phyloP scores from a whole-genome alignment of 345 rosid species.

The Eucalyptus shirleyi region DNA sequence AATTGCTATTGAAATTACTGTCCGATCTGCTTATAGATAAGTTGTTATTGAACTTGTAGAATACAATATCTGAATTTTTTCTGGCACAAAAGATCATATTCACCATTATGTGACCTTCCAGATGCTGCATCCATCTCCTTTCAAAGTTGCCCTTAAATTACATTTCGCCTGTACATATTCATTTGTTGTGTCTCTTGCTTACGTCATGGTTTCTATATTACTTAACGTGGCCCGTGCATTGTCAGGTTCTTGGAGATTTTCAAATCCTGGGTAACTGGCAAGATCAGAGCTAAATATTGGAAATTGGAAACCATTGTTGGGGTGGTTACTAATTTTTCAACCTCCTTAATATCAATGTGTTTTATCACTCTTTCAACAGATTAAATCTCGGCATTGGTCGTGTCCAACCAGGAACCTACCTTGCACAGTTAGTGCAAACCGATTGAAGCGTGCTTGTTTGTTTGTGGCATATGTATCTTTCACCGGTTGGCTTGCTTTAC shows the following conservation, averaged over 20 bases:
- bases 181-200: not conserved
- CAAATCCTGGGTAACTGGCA: constrained; percentile 10
- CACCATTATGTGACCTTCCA: not conserved
- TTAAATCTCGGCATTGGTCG: no score
- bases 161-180: not conserved
- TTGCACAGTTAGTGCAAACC: no score
- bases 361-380: not conserved
- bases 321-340: not conserved
- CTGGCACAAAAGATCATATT: not conserved
- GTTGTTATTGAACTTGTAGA: no score
- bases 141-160: not conserved
- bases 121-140: not conserved
- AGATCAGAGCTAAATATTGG: constrained; percentile 20
- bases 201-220: not conserved
- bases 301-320: constrained; percentile 43
- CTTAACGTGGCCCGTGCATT: not conserved
- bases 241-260: constrained; percentile 25
- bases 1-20: no score
- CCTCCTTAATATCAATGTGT: no score
- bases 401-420: no score
- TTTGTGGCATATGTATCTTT: constrained; percentile 39
- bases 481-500: constrained; percentile 41
- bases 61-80: no score
- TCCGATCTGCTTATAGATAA: no score
- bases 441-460: constrained; percentile 36